These are phyloP conservation scores for Rhynchosporium secalis DNA, from an alignment of 2,329 filamentous ascomycete genomes.

Conservation along the genomic window DNA sequence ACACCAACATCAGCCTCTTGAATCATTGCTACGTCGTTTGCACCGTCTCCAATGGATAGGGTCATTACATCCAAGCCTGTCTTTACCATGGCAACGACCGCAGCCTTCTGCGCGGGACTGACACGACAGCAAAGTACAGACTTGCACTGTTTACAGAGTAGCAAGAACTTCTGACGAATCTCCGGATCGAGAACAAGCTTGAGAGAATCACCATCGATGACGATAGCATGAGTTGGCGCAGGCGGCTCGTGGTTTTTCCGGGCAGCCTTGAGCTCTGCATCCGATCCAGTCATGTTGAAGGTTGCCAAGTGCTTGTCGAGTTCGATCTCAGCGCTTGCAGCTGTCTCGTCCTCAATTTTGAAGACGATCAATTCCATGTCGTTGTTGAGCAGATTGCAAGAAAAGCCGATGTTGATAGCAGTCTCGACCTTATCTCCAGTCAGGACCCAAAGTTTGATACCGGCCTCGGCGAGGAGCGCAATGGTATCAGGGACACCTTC, in stretches of 20 bases:
- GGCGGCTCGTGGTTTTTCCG: slow-evolving; percentile 84
- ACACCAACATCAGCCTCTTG: slow-evolving; percentile 97
- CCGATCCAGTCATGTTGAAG: slow-evolving; percentile 80
- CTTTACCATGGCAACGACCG: slow-evolving; percentile 96
- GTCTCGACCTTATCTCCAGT: slow-evolving; percentile 99
- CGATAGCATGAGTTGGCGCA: slow-evolving; percentile 81
- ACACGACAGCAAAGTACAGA: slow-evolving; percentile 97
- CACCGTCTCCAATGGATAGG: slow-evolving; percentile 87
- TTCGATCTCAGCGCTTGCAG: slow-evolving; percentile 62
- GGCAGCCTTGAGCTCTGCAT: slow-evolving; percentile 79
- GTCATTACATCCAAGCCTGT: slow-evolving; percentile 95
- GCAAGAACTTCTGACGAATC: slow-evolving; percentile 86
- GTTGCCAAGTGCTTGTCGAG: slow-evolving; percentile 70
- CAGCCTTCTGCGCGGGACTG: slow-evolving; percentile 92
- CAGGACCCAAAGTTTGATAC: slow-evolving; percentile 97
- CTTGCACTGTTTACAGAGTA: slow-evolving; percentile 96
- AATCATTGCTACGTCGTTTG: slow-evolving; percentile 97
- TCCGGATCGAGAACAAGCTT: slow-evolving; percentile 81
- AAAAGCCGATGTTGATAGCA: slow-evolving; percentile 99
- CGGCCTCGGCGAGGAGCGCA: slow-evolving; percentile 82
- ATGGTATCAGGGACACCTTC: slow-evolving; percentile 97
- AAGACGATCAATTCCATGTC: slow-evolving; percentile 96
- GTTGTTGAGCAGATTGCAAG: slow-evolving; percentile 95
- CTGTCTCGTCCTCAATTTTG: slow-evolving; percentile 75
- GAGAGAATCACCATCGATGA: slow-evolving; percentile 93